Conservation (phyloP, 2,329 filamentous ascomycete species). For the Alternaria longipes region DNA sequence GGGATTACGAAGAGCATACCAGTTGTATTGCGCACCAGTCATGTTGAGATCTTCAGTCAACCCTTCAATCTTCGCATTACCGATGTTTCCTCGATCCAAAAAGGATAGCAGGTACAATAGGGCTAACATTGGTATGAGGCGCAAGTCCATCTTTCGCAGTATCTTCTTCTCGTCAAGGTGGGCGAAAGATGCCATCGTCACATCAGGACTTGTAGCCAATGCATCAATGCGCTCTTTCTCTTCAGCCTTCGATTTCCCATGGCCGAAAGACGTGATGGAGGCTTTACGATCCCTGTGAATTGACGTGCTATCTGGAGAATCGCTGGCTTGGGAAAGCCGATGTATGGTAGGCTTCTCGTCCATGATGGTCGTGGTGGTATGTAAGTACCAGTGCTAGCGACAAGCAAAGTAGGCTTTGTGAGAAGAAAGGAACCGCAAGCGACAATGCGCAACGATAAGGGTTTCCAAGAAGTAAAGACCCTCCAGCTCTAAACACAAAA, state of each 20-base stretch:
- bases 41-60: slow-evolving; percentile 41
- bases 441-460: background rate
- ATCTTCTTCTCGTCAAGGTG: slow-evolving; percentile 53
- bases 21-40: slow-evolving; percentile 68
- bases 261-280: slow-evolving; percentile 19
- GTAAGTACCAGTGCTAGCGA: background rate
- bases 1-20: slow-evolving; percentile 24
- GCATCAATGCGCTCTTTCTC: slow-evolving; percentile 16
- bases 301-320: background rate
- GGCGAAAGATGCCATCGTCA: slow-evolving; percentile 43
- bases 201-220: slow-evolving; percentile 27
- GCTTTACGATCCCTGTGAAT: background rate
- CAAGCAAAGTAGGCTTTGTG: too few species aligned
- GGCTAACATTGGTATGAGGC: slow-evolving; percentile 52
- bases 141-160: slow-evolving; percentile 53
- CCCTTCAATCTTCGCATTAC: slow-evolving; percentile 57
- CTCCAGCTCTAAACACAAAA: background rate
- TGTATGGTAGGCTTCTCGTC: background rate
- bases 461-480: background rate
- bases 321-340: background rate
- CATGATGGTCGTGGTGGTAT: background rate
- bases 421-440: background rate
- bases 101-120: slow-evolving; percentile 52
- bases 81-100: slow-evolving; percentile 47
- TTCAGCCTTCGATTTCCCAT: slow-evolving; percentile 9